Evolutionary conservation across 1,139 yeast species (phyloP), one percentile per base, ranked within the genome.

Genomic region (Lodderomyces beijingensis): DNA sequence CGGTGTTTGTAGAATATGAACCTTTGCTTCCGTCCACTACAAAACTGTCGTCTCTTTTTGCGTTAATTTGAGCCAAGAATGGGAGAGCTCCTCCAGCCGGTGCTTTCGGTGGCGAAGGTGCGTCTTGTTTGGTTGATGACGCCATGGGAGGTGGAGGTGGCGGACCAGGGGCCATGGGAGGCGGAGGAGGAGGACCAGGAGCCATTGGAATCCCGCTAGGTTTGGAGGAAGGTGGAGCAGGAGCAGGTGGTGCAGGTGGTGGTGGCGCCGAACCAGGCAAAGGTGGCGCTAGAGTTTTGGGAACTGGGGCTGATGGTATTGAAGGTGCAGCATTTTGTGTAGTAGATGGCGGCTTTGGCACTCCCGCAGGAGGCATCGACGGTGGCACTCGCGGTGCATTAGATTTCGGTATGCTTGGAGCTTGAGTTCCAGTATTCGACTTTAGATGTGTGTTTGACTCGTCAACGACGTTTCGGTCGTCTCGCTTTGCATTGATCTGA

Each of bases 381-480:
- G 44, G 38, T 11, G 55, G 24, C 18, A 35, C 22, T 23, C 38
- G 37, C 7, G 37, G 16, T 4, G 41, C 34, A 11, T 23, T 28
- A n/a, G 14, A 6, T 12, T 9, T 10, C 13, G 33, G 29, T 21
- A 29, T 18, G 1, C 28, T 25, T 31, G 36, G 34, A 30, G 16
- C 26, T 23, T 12, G 4, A 13, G 38, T n/a, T 10, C 40, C 32
- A 17, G 43, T 35, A 9, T 36, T 28, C n/a, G 43, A 37, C 19
- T 28, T 19, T 16, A 27, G 32, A n/a, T n/a, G n/a, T n/a, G n/a
- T n/a, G n/a, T n/a, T n/a, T n/a, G n/a, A n/a, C 7, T 46, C 35
- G 50, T 82, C 93, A 41, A 82, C 72, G 0, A 89, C 84, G 28
- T 70, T 72, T 0, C 69, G 43, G 28, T 74, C 79, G 39, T 71